A percentile compares a stretch with the other conserved stretches of the same genome.
Evolutionary conservation across 345 rosid genomes (phyloP).

Genomic region (Salix caprea): DNA sequence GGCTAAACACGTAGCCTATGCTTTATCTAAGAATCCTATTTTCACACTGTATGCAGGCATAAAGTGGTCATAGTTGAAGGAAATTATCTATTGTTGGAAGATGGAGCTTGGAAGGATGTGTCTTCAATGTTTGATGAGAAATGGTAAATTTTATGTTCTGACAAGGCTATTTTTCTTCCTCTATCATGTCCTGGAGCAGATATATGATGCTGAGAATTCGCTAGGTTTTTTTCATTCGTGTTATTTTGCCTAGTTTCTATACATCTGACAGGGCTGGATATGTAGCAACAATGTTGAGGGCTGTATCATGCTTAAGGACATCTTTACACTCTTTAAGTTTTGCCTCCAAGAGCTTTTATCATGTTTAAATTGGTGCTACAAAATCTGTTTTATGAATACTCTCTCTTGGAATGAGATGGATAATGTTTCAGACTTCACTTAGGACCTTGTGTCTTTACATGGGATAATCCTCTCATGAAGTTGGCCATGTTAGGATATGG

Average conservation of each 20-base stretch:
- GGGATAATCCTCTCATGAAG: background rate
- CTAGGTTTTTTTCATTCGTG: background rate
- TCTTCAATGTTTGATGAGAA: constrained; percentile 74
- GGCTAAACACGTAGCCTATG: background rate
- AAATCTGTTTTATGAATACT: background rate
- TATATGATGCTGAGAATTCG: constrained; percentile 5
- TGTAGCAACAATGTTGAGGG: background rate
- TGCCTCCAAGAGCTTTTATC: background rate
- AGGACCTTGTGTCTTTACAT: background rate
- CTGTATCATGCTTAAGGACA: background rate
- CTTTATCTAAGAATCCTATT: background rate
- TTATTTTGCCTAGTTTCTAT: background rate
- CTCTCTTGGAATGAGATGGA: background rate
- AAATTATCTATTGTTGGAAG: constrained; percentile 65
- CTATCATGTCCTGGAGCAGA: background rate
- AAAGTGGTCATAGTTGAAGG: constrained; percentile 87
- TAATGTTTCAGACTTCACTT: background rate
- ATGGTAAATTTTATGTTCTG: constrained; percentile 48
- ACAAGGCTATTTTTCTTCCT: constrained; percentile 4
- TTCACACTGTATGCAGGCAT: constrained; percentile 55
- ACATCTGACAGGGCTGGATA: background rate
- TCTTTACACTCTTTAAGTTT: background rate
- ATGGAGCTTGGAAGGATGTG: constrained; percentile 74
- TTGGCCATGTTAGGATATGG: background rate
- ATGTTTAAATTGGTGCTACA: background rate